A percentile compares a stretch with the other conserved stretches of the same genome.
Evolutionary conservation across 441 rosid genomes (phyloP).

Genomic region (Breynia disticha): DNA sequence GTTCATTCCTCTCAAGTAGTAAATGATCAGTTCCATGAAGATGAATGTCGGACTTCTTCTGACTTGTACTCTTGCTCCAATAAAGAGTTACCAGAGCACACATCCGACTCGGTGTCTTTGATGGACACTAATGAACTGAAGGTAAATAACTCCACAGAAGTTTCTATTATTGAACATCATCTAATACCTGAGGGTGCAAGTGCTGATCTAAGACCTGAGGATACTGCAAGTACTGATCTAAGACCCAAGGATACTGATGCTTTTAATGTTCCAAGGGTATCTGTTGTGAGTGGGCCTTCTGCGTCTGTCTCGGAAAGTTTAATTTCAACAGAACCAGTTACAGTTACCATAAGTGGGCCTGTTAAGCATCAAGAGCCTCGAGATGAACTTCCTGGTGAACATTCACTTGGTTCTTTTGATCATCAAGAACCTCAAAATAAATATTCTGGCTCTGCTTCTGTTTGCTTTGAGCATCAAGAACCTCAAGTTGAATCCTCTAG

Average conservation of each 20-base stretch:
- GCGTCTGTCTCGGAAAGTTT: slow-evolving; percentile 23
- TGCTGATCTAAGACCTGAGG: slow-evolving; percentile 16
- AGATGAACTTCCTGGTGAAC: too few species aligned
- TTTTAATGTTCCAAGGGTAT: slow-evolving; percentile 20
- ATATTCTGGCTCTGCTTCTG: not conserved
- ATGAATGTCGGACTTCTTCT: slow-evolving; percentile 19
- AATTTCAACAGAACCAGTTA: slow-evolving; percentile 23
- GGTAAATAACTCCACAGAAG: slow-evolving; percentile 20
- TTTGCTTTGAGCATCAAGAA: slow-evolving; percentile 1
- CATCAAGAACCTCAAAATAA: not conserved
- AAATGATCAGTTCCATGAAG: slow-evolving; percentile 15
- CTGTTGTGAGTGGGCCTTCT: slow-evolving; percentile 20
- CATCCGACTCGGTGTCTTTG: slow-evolving; percentile 20
- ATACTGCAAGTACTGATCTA: slow-evolving; percentile 6
- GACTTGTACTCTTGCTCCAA: slow-evolving; percentile 5
- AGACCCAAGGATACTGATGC: slow-evolving; percentile 17
- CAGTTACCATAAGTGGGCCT: slow-evolving; percentile 4
- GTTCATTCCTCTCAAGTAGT: slow-evolving; percentile 13
- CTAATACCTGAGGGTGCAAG: too few species aligned
- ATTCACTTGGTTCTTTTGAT: not conserved
- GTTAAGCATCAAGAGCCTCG: too few species aligned
- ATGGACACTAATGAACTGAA: slow-evolving; percentile 20
- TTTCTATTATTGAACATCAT: too few species aligned
- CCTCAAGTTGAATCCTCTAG: not conserved
- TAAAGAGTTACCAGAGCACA: slow-evolving; percentile 12